Evolutionary conservation across 2,329 filamentous ascomycete genomes (phyloP).

Genomic region (Fusarium vanettenii): DNA sequence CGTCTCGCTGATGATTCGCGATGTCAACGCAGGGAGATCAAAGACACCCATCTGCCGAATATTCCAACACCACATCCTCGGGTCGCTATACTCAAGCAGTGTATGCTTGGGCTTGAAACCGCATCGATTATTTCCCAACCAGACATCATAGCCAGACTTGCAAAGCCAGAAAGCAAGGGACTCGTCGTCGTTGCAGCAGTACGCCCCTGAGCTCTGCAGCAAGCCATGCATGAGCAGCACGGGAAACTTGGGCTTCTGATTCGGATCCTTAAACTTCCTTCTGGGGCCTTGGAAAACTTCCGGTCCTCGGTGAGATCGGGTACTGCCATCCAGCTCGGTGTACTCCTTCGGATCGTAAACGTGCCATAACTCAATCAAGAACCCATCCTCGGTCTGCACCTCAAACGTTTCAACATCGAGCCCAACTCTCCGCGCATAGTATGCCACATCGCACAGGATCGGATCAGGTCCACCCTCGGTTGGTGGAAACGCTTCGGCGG

Average conservation of each 20-base stretch:
- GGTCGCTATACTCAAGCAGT: conserved; percentile 77
- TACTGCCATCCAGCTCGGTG: conserved; percentile 61
- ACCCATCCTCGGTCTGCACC: conserved; percentile 94
- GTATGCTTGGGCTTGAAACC: conserved; percentile 84
- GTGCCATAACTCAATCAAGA: conserved; percentile 90
- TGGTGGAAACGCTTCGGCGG: conserved; percentile 71
- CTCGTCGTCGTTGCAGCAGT: conserved; percentile 89
- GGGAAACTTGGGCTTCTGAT: conserved; percentile 74
- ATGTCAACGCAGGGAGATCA: conserved; percentile 84
- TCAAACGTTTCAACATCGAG: conserved; percentile 85
- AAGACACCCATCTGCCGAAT: conserved; percentile 93
- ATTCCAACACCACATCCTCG: conserved; percentile 97
- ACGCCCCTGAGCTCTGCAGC: conserved; percentile 87
- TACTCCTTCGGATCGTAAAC: conserved; percentile 86
- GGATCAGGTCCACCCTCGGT: conserved; percentile 85
- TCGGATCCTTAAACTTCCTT: conserved; percentile 51
- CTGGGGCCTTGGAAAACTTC: conserved; percentile 66
- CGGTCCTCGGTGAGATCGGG: conserved; percentile 65
- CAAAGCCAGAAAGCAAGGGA: conserved; percentile 92
- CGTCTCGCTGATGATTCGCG: conserved; percentile 83
- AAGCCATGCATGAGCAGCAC: conserved; percentile 90
- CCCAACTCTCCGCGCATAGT: conserved; percentile 89
- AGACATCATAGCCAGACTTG: conserved; percentile 93
- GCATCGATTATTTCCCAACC: conserved; percentile 94
- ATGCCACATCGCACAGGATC: conserved; percentile 80